These are phyloP conservation scores for Starmerella kuoi DNA, from an alignment of 805 yeast species.

Conservation along the genomic window DNA sequence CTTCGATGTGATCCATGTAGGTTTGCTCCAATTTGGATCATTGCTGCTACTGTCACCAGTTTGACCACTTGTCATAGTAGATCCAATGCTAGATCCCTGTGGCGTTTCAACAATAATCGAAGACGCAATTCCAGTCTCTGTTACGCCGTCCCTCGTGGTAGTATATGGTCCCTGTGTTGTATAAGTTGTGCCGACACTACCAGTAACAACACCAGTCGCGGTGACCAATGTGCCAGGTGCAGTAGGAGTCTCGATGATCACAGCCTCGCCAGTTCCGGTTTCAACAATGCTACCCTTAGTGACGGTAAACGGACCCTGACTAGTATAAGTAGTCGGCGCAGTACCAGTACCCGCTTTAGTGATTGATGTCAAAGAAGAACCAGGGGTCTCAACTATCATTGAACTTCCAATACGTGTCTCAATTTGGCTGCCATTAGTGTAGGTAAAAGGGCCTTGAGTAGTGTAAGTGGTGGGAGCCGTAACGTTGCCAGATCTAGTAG, in stretches of 20 bases:
- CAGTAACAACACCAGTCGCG: background rate
- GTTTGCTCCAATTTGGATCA: background rate
- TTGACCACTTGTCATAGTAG: no score
- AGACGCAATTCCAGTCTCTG: background rate
- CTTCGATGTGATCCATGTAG: background rate
- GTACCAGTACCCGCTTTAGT: background rate
- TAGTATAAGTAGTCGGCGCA: background rate
- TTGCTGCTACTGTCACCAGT: background rate
- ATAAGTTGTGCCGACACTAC: background rate
- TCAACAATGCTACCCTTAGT: background rate
- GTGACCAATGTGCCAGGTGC: background rate
- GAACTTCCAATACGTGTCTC: background rate
- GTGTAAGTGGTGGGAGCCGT: background rate
- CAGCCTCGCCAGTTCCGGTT: background rate
- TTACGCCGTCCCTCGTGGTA: background rate
- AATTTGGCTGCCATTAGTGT: background rate
- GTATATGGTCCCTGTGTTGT: background rate
- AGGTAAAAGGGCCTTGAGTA: background rate
- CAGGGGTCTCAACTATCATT: background rate
- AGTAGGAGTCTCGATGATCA: background rate
- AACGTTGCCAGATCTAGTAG: background rate
- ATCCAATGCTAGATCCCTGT: no score
- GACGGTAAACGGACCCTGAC: background rate
- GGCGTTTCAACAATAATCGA: background rate
- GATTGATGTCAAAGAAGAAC: background rate